phyloP scores from a whole-genome alignment of 441 rosid genomes.

The Raphanus hybrid region DNA sequence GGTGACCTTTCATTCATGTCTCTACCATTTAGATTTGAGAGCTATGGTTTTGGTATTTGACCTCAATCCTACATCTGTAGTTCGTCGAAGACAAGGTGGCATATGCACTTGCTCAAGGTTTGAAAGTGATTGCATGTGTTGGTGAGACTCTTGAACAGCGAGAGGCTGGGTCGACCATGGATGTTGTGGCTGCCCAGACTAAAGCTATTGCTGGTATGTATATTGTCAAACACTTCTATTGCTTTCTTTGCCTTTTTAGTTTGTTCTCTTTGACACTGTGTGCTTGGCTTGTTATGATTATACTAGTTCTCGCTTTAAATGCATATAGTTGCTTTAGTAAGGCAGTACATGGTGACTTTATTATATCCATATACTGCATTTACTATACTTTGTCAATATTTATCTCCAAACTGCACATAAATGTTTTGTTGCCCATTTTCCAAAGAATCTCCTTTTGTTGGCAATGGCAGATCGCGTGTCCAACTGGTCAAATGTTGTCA shows the following conservation, averaged over 20 bases:
- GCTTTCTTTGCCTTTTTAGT: neutral
- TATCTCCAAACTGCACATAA: neutral
- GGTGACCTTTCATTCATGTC: constrained; percentile 16
- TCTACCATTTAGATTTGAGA: neutral
- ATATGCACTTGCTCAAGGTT: constrained; percentile 72
- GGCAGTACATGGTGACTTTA: neutral
- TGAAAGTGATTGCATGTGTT: constrained; percentile 79
- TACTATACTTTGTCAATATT: no score
- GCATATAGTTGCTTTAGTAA: constrained; percentile 3
- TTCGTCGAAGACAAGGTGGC: constrained; percentile 74
- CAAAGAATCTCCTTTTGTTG: constrained; percentile 5
- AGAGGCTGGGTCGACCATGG: constrained; percentile 65
- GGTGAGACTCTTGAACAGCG: constrained; percentile 85
- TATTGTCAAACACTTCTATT: neutral
- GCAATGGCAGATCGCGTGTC: constrained; percentile 43
- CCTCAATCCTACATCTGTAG: constrained; percentile 43
- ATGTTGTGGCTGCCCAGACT: constrained; percentile 76
- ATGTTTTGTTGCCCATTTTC: neutral
- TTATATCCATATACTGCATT: neutral
- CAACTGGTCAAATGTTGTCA: constrained; percentile 62
- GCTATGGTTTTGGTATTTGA: constrained; percentile 10
- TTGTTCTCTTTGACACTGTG: neutral
- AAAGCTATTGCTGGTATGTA: constrained; percentile 70
- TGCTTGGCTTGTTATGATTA: neutral
- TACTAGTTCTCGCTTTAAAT: neutral